phyloP scores from a whole-genome alignment of 1,284 basidiomycete genomes.

The Heterobasidion occidentale region DNA sequence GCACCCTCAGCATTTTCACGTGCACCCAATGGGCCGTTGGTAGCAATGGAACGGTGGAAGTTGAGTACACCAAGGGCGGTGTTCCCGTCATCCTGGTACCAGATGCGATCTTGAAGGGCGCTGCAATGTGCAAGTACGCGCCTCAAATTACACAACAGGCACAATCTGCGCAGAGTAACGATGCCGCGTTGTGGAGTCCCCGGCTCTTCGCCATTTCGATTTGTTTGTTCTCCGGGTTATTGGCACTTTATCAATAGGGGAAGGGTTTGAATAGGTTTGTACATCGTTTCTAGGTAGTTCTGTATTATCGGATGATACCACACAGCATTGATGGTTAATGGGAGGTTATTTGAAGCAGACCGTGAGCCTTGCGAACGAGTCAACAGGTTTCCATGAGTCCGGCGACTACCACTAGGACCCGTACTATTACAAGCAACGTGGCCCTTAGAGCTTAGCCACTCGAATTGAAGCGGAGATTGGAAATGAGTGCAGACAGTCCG shows the following conservation, averaged over 20 bases:
- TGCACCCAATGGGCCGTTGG: slow-evolving; percentile 63
- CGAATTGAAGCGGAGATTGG: not conserved
- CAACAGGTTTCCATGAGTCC: no score
- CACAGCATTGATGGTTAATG: no score
- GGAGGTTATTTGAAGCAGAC: no score
- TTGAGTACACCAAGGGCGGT: slow-evolving; percentile 54
- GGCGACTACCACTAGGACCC: no score
- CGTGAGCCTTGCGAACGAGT: no score
- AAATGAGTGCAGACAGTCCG: not conserved
- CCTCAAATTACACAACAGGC: not conserved
- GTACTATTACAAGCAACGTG: no score
- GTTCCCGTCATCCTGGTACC: slow-evolving; percentile 47
- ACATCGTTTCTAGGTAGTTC: not conserved
- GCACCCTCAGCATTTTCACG: slow-evolving; percentile 40
- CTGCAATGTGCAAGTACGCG: slow-evolving; percentile 27
- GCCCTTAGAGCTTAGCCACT: not conserved
- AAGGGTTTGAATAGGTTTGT: not conserved
- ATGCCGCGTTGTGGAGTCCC: not conserved
- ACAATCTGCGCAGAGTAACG: not conserved
- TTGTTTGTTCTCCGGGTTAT: not conserved
- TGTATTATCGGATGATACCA: not conserved
- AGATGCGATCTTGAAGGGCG: slow-evolving; percentile 25
- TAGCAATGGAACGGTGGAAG: slow-evolving; percentile 47
- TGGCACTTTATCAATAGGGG: not conserved
- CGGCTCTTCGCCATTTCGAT: not conserved